phyloP scores from a whole-genome alignment of 768 basidiomycete genomes.

The Auriscalpium vulgare region DNA sequence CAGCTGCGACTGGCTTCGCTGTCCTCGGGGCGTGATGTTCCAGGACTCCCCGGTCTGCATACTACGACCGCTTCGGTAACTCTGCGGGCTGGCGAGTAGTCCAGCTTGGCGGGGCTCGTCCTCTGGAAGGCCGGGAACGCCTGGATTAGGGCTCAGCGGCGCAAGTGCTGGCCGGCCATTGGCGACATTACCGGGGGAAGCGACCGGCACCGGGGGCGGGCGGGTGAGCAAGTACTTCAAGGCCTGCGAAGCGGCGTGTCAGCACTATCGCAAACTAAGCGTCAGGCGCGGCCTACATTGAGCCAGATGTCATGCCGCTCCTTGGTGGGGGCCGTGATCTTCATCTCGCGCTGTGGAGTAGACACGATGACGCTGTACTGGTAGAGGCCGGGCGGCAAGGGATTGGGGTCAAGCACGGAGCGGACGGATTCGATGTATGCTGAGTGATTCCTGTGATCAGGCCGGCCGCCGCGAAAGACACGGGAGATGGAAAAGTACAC shows the following conservation, averaged over 20 bases:
- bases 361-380: slow-evolving; percentile 91
- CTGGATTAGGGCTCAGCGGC: slow-evolving; percentile 24
- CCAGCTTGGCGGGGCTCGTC: slow-evolving; percentile 40
- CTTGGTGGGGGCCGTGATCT: slow-evolving; percentile 93
- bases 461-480: not conserved
- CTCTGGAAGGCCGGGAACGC: slow-evolving; percentile 26
- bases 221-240: slow-evolving; percentile 84
- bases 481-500: slow-evolving; percentile 28
- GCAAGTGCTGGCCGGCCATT: slow-evolving; percentile 3
- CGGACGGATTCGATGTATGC: slow-evolving; percentile 92
- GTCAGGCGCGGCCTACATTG: slow-evolving; percentile 44
- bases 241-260: slow-evolving; percentile 44
- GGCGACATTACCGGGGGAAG: slow-evolving; percentile 15
- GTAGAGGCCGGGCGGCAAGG: slow-evolving; percentile 89
- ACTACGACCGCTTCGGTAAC: slow-evolving; percentile 64
- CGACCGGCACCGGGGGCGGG: slow-evolving; percentile 33
- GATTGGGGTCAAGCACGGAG: slow-evolving; percentile 89
- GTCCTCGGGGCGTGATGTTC: slow-evolving; percentile 71
- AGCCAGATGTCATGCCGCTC: slow-evolving; percentile 98
- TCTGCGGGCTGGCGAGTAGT: slow-evolving; percentile 56
- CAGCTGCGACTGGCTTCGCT: slow-evolving; percentile 71
- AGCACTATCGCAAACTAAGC: slow-evolving; percentile 8
- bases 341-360: slow-evolving; percentile 93
- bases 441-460: slow-evolving; percentile 23
- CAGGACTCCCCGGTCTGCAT: slow-evolving; percentile 51